Base-by-base conservation (phyloP, 768 basidiomycete species). In the Hortiboletus campestris region DNA sequence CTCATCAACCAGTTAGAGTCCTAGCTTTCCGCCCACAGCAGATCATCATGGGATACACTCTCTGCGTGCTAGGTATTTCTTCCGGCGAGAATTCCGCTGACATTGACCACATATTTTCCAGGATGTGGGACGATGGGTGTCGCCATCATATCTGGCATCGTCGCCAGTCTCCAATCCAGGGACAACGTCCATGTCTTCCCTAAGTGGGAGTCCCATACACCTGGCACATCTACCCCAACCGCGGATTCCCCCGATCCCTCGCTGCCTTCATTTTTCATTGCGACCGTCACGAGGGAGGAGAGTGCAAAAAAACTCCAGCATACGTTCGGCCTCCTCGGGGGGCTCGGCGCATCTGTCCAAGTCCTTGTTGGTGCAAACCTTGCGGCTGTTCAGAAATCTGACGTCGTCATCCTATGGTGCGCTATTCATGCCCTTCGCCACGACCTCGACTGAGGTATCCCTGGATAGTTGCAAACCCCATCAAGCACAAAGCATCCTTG, bases 61-160 rank as follows among this genome's bases (percentile, higher is more conserved):
- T 96, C 51, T 94, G 92, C 66, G 84, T 95, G 29, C 74, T 97
- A 77, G 94, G 94, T 78, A 64, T 47, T 56, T 49, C 57, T 53
- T 19, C 4, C 20, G 55, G 36, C 39, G 25, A 42, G 13, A 25
- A 44, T 34, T 58, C 47, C 58, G 28, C 54, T 61, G 35, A 49
- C 51, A 52, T 51, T 63, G 56, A 59, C 60, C 48, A 48, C 58
- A 52, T 63, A 52, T 63, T 50, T 25, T 53, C 58, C 55, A 88
- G 97, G 96, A 79, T 98, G 97, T 72, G 97, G 97, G 54, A 98
- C 96, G 12, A 98, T 99, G 97, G 97, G 97, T 54, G 75, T 98
- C 63, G 94, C 97, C 55, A 82, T 99, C 70, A 82, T 94, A 46
- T 95, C 96, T 22, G 97, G 97, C 43, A 89, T 98, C 40, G 77